Conservation (phyloP, 192 early-diverging fungal species). For the Gorgonomyces haynaldii region DNA sequence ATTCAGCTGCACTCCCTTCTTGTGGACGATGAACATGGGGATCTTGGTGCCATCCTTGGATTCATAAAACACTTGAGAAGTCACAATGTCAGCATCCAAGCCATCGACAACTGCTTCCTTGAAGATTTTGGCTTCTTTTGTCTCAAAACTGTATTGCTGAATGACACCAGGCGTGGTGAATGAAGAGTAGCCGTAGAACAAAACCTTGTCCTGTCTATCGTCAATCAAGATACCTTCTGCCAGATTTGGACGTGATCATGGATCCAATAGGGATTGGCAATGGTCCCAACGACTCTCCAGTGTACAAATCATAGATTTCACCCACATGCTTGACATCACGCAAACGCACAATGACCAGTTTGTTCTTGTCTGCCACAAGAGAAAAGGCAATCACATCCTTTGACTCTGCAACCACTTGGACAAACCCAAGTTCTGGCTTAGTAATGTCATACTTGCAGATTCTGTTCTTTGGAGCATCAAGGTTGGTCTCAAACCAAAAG, state of each 20-base stretch:
- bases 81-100: constrained; percentile 39
- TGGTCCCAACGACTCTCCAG: constrained; percentile 24
- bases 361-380: constrained; percentile 37
- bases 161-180: constrained; percentile 50
- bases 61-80: constrained; percentile 53
- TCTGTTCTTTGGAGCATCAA: constrained; percentile 46
- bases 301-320: constrained; percentile 29
- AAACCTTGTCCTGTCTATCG: constrained; percentile 28
- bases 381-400: constrained; percentile 32
- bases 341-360: constrained; percentile 47
- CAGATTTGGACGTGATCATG: constrained; percentile 23
- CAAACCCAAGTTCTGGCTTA: constrained; percentile 41
- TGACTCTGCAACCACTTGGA: constrained; percentile 45
- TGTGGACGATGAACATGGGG: constrained; percentile 56
- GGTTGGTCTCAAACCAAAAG: constrained; percentile 53
- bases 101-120: constrained; percentile 33
- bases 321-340: constrained; percentile 48
- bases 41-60: constrained; percentile 56
- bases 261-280: constrained; percentile 41
- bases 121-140: constrained; percentile 25
- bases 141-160: constrained; percentile 42
- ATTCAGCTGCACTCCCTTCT: constrained; percentile 35
- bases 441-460: constrained; percentile 51
- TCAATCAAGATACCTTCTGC: constrained; percentile 16
- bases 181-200: constrained; percentile 45